Conservation (phyloP, 169 alveolate genomes). For the Plasmodium gonderi region DNA sequence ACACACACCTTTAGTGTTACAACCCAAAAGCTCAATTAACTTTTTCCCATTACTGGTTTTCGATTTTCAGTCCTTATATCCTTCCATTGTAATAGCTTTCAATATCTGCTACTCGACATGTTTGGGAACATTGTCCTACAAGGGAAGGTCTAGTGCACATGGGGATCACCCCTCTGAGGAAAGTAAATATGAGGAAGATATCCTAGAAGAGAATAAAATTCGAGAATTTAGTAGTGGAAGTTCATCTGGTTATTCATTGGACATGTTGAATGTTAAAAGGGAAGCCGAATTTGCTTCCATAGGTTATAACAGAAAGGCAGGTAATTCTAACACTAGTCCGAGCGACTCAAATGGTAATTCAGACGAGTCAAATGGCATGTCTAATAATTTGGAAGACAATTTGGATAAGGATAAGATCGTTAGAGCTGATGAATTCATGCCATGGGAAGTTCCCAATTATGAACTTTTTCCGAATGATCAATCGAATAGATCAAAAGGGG, state of each 20-base stretch:
- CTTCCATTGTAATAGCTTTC: conserved; percentile 97
- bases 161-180: too few species aligned
- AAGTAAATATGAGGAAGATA: neutral
- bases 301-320: too few species aligned
- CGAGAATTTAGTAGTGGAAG: neutral
- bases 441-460: neutral
- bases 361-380: neutral
- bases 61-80: conserved; percentile 96
- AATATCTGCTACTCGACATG: conserved; percentile 94
- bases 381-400: neutral
- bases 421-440: neutral
- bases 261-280: neutral
- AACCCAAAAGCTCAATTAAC: conserved; percentile 93
- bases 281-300: too few species aligned
- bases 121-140: conserved; percentile 79
- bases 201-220: neutral
- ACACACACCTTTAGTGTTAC: conserved; percentile 92
- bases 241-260: neutral
- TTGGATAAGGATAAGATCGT: neutral
- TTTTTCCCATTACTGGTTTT: conserved; percentile 94
- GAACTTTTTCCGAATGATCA: neutral
- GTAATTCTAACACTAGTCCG: too few species aligned
- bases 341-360: neutral
- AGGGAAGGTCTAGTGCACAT: neutral
- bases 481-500: conserved; percentile 2